phyloP scores from a whole-genome alignment of 108 stramenopile genomes.

The Parmales sp. region DNA sequence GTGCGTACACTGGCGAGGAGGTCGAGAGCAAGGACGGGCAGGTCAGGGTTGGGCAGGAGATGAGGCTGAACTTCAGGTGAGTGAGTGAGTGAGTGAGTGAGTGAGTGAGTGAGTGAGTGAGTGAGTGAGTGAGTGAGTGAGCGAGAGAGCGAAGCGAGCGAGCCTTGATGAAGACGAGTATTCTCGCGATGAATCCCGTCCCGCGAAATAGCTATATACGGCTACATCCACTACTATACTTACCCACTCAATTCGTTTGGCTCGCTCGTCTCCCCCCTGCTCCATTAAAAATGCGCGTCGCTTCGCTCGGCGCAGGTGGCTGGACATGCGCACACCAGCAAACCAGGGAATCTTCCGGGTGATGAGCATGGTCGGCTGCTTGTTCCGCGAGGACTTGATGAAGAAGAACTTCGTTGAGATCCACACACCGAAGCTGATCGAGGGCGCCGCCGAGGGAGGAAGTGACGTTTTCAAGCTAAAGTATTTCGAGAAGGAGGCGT shows the following conservation, averaged over 20 bases:
- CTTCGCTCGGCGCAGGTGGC: slow-evolving; percentile 95
- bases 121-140: no score
- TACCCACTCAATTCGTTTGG: not conserved
- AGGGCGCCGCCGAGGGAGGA: slow-evolving; percentile 95
- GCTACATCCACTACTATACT: no score
- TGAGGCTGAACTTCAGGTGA: no score
- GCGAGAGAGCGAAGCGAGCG: no score
- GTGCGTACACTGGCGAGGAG: slow-evolving; percentile 58
- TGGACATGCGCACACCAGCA: slow-evolving; percentile 94
- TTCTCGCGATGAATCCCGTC: no score
- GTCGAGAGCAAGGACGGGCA: slow-evolving; percentile 50
- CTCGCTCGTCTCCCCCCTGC: not conserved
- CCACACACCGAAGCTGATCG: slow-evolving; percentile 94
- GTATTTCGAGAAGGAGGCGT: slow-evolving; percentile 91
- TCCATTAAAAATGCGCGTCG: no score
- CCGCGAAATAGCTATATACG: no score
- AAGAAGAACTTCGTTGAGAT: slow-evolving; percentile 87
- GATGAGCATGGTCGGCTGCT: slow-evolving; percentile 82
- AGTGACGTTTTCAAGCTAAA: slow-evolving; percentile 88
- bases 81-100: no score
- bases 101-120: no score
- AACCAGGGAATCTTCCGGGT: slow-evolving; percentile 97
- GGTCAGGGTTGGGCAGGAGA: slow-evolving; percentile 25
- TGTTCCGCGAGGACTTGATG: slow-evolving; percentile 85
- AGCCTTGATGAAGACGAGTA: no score